Evolutionary conservation across 2,329 filamentous ascomycete genomes (phyloP).

Genomic region (Leptographium lundbergii): DNA sequence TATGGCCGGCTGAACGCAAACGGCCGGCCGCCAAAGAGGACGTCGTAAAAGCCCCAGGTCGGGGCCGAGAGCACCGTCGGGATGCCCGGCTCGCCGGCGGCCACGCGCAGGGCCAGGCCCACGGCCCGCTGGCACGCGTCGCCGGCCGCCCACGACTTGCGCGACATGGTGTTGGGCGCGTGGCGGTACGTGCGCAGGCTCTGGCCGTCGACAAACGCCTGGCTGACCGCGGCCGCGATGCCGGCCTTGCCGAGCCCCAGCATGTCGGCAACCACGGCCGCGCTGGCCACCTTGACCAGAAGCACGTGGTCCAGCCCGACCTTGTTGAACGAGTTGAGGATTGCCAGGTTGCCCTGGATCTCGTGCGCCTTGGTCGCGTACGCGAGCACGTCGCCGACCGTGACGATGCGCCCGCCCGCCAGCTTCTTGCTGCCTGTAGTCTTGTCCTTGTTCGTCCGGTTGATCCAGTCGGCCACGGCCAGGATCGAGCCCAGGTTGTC

Average conservation of each 20-base stretch:
- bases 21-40: constrained; percentile 89
- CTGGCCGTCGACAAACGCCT: constrained; percentile 96
- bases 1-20: constrained; percentile 95
- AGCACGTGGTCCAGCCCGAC: constrained; percentile 97
- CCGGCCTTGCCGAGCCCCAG: constrained; percentile 79
- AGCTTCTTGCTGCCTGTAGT: constrained; percentile 30
- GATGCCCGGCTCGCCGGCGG: constrained; percentile 81
- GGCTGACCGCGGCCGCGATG: constrained; percentile 89
- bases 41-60: constrained; percentile 97
- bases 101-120: constrained; percentile 79
- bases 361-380: constrained; percentile 99
- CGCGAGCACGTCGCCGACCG: constrained; percentile 81
- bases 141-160: constrained; percentile 97
- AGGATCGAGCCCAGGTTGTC: constrained; percentile 97
- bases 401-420: constrained; percentile 78
- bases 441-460: constrained; percentile 64
- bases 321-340: constrained; percentile 98
- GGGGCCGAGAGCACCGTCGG: constrained; percentile 88
- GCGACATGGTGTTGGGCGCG: constrained; percentile 97
- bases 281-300: constrained; percentile 91
- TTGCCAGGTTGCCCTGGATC: constrained; percentile 91
- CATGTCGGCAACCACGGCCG: constrained; percentile 91
- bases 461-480: constrained; percentile 94
- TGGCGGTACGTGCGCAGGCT: constrained; percentile 93
- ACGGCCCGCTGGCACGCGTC: constrained; percentile 95